A percentile compares a stretch with the other conserved stretches of the same genome.
Conservation (phyloP, 2,329 filamentous ascomycete species). For the Calonectria fujianensis region DNA sequence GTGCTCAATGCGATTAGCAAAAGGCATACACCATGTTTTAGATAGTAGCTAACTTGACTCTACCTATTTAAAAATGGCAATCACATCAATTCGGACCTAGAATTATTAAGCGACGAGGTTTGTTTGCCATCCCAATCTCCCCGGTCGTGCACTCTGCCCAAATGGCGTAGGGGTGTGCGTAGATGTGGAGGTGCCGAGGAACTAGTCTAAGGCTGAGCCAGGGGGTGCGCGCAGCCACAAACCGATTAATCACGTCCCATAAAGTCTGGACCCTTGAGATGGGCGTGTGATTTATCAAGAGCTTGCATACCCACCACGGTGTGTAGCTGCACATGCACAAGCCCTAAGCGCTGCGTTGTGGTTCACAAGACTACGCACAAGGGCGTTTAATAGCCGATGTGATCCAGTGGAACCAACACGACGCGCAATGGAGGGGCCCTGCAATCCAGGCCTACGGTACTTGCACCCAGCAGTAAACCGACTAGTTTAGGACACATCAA, state of each 20-base stretch:
- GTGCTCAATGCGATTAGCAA: no score
- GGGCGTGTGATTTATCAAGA: neutral
- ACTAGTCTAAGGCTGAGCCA: neutral
- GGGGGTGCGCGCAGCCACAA: slow-evolving; percentile 2
- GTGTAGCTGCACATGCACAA: neutral
- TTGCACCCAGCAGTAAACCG: no score
- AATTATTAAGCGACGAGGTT: neutral
- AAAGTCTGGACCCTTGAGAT: neutral
- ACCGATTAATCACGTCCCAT: neutral
- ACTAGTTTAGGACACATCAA: neutral
- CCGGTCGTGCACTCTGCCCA: neutral
- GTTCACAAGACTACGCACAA: neutral
- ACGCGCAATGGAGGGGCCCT: neutral
- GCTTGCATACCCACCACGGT: neutral
- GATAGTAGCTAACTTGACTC: no score
- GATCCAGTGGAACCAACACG: neutral
- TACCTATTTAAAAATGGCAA: neutral
- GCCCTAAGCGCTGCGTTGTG: neutral
- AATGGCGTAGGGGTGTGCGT: neutral
- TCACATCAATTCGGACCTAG: neutral
- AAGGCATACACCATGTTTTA: no score
- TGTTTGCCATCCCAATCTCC: neutral
- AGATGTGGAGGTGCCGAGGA: neutral
- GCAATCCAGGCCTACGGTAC: no score
- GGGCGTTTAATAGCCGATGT: slow-evolving; percentile 9